A percentile compares a stretch with the other conserved stretches of the same genome.
These are phyloP conservation scores for Tagetes erecta DNA, from an alignment of 129 eudicot genomes.

Conservation along the genomic window DNA sequence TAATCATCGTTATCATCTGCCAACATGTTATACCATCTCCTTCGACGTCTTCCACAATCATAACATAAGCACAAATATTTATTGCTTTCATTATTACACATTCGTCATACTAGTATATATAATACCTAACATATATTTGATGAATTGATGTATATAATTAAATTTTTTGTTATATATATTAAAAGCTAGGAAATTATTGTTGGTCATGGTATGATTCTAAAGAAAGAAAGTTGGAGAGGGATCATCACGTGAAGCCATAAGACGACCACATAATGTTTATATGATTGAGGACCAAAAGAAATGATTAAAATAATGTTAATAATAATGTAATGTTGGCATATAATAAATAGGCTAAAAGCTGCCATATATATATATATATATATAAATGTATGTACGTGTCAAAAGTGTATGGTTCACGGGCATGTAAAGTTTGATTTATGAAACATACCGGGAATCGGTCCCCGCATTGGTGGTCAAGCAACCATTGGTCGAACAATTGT, in stretches of 20 bases:
- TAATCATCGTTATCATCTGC: too few relatives aligned
- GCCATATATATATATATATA: background rate
- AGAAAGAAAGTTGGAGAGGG: background rate
- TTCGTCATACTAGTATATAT: too few relatives aligned
- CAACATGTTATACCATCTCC: too few relatives aligned
- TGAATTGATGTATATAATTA: too few relatives aligned
- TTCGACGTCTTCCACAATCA: too few relatives aligned
- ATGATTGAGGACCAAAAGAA: conserved; percentile 19
- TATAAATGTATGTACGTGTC: background rate
- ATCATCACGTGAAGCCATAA: conserved; percentile 13
- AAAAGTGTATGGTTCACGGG: conserved; percentile 18
- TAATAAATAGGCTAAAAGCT: background rate
- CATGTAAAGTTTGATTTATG: background rate
- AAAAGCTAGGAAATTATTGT: background rate
- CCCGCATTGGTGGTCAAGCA: conserved; percentile 20
- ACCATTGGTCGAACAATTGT: conserved; percentile 17
- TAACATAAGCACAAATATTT: too few relatives aligned
- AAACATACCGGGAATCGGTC: conserved; percentile 17
- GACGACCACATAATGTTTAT: conserved; percentile 13
- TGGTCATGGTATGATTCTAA: background rate
- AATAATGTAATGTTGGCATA: too few relatives aligned
- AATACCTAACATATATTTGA: too few relatives aligned
- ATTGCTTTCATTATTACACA: too few relatives aligned
- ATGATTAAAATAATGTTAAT: background rate
- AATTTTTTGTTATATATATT: too few relatives aligned